Conservation (phyloP, 306 rosid species). For the Mimosa pudica region DNA sequence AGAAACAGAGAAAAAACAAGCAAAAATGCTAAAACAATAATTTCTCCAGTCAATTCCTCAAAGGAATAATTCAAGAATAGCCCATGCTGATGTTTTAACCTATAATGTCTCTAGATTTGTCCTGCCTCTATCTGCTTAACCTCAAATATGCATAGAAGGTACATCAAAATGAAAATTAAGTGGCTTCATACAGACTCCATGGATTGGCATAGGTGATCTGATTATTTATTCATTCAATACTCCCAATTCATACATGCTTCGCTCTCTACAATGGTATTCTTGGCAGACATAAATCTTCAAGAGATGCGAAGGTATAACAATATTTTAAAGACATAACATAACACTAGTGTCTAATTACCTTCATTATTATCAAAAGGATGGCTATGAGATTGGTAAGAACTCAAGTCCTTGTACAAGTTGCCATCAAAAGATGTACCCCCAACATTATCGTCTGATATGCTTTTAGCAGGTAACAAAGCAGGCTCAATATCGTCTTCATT, state of each 20-base stretch:
- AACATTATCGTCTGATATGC: constrained; percentile 59
- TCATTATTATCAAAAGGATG: constrained; percentile 53
- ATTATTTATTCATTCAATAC: not conserved
- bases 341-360: constrained; percentile 41
- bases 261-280: not conserved
- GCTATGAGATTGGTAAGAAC: constrained; percentile 50
- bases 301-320: not conserved
- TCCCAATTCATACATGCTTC: not conserved
- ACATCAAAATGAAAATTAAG: not conserved
- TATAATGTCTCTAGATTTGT: not conserved
- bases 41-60: not conserved
- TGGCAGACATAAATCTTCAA: not conserved
- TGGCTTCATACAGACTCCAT: not conserved
- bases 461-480: constrained; percentile 61
- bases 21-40: not conserved
- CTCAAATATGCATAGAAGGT: not conserved
- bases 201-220: not conserved
- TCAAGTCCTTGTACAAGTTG: constrained; percentile 53
- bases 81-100: not conserved
- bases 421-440: constrained; percentile 55
- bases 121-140: not conserved
- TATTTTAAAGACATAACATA: not conserved
- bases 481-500: constrained; percentile 48
- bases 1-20: not conserved
- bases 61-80: not conserved